Evolutionary conservation across 371 early-diverging fungal genomes (phyloP).

Genomic region (Coemansia sp.): DNA sequence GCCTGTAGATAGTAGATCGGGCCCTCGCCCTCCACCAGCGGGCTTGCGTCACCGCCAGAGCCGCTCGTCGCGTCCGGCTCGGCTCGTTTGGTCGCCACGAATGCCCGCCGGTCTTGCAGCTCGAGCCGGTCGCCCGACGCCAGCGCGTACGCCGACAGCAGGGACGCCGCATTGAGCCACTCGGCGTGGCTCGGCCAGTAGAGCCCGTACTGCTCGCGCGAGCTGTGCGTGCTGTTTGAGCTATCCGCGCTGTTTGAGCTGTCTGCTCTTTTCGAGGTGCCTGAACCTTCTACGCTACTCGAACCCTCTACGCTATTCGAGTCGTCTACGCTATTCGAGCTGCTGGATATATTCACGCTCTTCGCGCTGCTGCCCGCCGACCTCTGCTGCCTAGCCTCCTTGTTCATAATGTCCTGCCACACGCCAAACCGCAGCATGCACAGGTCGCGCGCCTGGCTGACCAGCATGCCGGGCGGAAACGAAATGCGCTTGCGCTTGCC

Average conservation of each 20-base stretch:
- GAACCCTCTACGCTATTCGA: no score
- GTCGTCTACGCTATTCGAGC: neutral
- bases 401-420: constrained; percentile 41
- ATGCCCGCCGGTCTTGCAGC: constrained; percentile 39
- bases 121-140: constrained; percentile 30
- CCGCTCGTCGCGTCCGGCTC: no score
- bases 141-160: constrained; percentile 24
- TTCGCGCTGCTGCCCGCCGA: neutral
- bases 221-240: neutral
- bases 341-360: neutral
- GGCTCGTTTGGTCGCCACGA: constrained; percentile 5
- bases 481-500: constrained; percentile 23
- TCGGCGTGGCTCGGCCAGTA: constrained; percentile 38
- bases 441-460: constrained; percentile 46
- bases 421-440: constrained; percentile 49
- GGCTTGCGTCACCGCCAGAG: neutral
- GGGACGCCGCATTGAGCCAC: constrained; percentile 37
- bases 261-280: no score
- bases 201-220: constrained; percentile 39
- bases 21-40: constrained; percentile 28
- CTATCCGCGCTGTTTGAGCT: no score
- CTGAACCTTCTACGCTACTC: no score
- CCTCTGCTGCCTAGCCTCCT: neutral
- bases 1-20: constrained; percentile 36
- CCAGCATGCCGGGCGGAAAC: constrained; percentile 43